Conservation (phyloP, 202 grass and related monocot species). For the Eragrostis tef region DNA sequence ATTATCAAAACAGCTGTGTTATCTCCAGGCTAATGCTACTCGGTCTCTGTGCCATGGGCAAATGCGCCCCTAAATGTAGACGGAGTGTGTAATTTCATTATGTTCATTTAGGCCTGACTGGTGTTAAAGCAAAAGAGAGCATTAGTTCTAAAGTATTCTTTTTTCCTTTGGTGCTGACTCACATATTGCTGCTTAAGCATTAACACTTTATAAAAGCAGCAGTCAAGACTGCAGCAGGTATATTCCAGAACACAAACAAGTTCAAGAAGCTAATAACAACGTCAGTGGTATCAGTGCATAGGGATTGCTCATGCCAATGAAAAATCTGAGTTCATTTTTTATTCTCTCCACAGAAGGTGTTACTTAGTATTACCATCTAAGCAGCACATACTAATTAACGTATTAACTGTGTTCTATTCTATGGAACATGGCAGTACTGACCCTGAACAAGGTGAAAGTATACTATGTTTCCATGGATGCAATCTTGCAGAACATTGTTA, state of each 20-base stretch:
- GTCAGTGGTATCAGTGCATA: constrained; percentile 3
- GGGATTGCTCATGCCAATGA: background rate
- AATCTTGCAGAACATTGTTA: constrained; percentile 19
- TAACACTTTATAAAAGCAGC: constrained; percentile 10
- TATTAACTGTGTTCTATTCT: background rate
- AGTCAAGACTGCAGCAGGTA: background rate
- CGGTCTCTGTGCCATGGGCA: too few relatives aligned
- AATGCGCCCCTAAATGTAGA: too few relatives aligned
- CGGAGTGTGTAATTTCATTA: background rate
- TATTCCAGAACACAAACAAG: background rate
- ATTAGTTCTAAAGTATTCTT: constrained; percentile 13
- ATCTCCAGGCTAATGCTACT: too few relatives aligned
- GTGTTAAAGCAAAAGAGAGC: constrained; percentile 21
- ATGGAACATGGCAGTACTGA: constrained; percentile 1
- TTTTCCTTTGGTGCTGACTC: constrained; percentile 6
- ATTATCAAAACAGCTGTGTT: too few relatives aligned
- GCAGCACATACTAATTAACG: constrained; percentile 11
- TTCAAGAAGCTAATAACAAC: constrained; percentile 14
- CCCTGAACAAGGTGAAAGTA: background rate
- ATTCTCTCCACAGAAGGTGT: constrained; percentile 4
- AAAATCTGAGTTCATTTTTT: background rate
- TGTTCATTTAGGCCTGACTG: background rate
- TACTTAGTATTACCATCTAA: constrained; percentile 7
- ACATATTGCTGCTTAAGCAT: constrained; percentile 18
- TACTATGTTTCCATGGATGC: background rate